Percentiles rank a stretch among this genome's conserved stretches.
Conservation (phyloP, 148 eudicot species). For the Vaccinium macrocarpon region DNA sequence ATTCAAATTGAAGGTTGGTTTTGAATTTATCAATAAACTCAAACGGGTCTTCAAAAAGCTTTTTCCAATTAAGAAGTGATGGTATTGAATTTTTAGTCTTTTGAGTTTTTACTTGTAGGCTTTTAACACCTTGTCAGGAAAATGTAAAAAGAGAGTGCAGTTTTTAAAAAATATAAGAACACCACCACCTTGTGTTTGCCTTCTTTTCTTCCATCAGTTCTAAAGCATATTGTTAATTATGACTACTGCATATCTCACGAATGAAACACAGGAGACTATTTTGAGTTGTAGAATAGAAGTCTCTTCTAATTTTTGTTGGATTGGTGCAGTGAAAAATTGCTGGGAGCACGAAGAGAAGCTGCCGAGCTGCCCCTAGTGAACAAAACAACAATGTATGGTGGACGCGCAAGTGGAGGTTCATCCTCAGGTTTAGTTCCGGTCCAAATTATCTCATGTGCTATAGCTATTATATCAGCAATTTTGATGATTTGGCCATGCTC, state of each 20-base stretch:
- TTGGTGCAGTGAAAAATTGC: slow-evolving; percentile 61
- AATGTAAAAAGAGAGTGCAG: background rate
- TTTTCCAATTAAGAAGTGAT: background rate
- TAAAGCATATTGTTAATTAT: background rate
- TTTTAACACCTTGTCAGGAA: background rate
- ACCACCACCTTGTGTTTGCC: background rate
- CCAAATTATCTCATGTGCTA: slow-evolving; percentile 21
- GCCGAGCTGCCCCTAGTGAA: slow-evolving; percentile 93
- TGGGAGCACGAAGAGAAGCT: slow-evolving; percentile 54
- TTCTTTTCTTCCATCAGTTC: background rate
- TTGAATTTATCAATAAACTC: background rate
- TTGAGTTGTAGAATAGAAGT: background rate
- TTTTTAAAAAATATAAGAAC: background rate
- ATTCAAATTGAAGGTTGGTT: background rate
- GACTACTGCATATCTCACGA: background rate
- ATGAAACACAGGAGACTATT: background rate
- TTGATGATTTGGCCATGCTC: slow-evolving; percentile 16
- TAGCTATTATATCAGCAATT: slow-evolving; percentile 22
- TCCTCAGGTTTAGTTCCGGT: slow-evolving; percentile 34
- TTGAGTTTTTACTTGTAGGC: background rate
- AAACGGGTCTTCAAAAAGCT: background rate
- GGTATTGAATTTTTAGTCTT: background rate
- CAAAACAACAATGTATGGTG: slow-evolving; percentile 77
- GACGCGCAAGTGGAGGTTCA: slow-evolving; percentile 29
- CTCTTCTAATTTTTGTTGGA: slow-evolving; percentile 2